These are phyloP conservation scores for Phytopythium helicoides DNA, from an alignment of 352 stramenopile genomes.

Conservation along the genomic window DNA sequence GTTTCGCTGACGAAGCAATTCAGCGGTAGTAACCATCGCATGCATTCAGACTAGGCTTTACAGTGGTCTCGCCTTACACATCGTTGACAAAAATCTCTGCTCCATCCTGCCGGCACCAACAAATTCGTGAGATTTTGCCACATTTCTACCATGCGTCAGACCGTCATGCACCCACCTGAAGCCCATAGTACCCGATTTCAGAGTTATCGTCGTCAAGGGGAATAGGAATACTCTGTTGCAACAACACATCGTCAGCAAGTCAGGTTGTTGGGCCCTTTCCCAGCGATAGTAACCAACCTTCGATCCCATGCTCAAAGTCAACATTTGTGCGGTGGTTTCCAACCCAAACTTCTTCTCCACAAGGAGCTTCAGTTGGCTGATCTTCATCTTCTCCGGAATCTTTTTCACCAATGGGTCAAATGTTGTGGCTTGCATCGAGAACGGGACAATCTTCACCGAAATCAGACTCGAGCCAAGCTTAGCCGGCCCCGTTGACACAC, in stretches of 20 bases:
- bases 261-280: neutral
- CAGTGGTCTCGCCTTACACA: no score
- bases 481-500: conserved; percentile 16
- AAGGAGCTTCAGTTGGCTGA: conserved; percentile 67
- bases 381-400: conserved; percentile 74
- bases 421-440: conserved; percentile 69
- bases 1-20: no score
- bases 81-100: conserved; percentile 37
- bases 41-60: no score
- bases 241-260: neutral
- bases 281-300: conserved; percentile 27
- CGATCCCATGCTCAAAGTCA: conserved; percentile 56
- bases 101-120: conserved; percentile 35
- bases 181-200: conserved; percentile 70
- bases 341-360: conserved; percentile 76
- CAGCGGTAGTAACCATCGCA: no score
- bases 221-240: conserved; percentile 54
- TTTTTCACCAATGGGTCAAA: conserved; percentile 67
- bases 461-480: conserved; percentile 61
- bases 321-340: conserved; percentile 36
- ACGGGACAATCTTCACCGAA: conserved; percentile 62
- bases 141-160: neutral
- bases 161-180: conserved; percentile 43
- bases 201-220: conserved; percentile 66
- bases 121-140: conserved; percentile 2